These are phyloP conservation scores for Mycena floridula DNA, from an alignment of 768 basidiomycete species.

Conservation along the genomic window DNA sequence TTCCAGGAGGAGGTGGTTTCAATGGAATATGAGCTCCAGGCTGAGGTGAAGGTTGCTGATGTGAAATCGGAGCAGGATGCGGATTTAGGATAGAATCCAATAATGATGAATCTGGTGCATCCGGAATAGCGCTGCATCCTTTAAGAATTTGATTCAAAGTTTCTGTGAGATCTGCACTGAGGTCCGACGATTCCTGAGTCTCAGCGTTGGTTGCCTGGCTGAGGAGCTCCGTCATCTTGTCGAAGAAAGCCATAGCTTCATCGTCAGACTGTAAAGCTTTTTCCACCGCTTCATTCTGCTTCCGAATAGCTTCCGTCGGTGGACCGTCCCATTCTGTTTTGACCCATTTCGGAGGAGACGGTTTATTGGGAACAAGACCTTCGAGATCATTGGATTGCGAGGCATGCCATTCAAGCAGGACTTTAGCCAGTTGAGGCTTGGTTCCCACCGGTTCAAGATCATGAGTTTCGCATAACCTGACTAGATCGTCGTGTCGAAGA, in stretches of 20 bases:
- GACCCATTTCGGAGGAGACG: conserved; percentile 64
- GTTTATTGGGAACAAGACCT: conserved; percentile 40
- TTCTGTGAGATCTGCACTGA: conserved; percentile 47
- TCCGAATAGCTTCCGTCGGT: conserved; percentile 41
- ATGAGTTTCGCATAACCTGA: conserved; percentile 82
- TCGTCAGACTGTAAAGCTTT: conserved; percentile 57
- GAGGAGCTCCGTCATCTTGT: conserved; percentile 58
- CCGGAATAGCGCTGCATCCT: conserved; percentile 34
- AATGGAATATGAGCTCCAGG: conserved; percentile 10
- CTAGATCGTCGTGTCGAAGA: conserved; percentile 84
- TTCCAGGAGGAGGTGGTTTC: conserved; percentile 22
- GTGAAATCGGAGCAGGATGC: conserved; percentile 17
- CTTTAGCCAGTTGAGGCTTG: conserved; percentile 89
- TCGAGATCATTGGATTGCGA: conserved; percentile 50
- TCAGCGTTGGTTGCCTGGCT: conserved; percentile 43
- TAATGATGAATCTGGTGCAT: conserved; percentile 32
- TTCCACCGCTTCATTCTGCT: conserved; percentile 34
- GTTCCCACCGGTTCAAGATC: conserved; percentile 82
- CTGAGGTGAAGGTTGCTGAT: conserved; percentile 11
- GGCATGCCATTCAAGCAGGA: conserved; percentile 87
- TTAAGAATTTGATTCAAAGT: conserved; percentile 61
- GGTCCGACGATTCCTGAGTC: conserved; percentile 31
- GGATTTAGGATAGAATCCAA: conserved; percentile 25
- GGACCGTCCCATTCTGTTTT: conserved; percentile 70
- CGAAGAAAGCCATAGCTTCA: conserved; percentile 56